These are phyloP conservation scores for Thalassiosira exigua DNA, from an alignment of 352 stramenopile species.

Conservation along the genomic window DNA sequence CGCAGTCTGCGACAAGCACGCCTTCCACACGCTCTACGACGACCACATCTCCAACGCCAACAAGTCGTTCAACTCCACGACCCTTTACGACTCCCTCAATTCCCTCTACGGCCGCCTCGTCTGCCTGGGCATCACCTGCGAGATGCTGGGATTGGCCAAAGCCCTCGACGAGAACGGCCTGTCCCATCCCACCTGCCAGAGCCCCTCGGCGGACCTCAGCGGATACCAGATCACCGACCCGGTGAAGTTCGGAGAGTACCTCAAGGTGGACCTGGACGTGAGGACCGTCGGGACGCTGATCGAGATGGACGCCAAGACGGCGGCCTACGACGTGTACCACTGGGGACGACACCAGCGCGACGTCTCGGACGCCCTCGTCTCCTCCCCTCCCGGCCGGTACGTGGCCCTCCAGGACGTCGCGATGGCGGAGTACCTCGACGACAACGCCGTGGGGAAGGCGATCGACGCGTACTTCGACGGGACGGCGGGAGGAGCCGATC, in stretches of 20 bases:
- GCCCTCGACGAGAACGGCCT: background rate
- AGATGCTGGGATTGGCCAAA: constrained; percentile 17
- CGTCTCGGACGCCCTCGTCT: background rate
- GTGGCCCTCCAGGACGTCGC: constrained; percentile 21
- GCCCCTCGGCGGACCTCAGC: constrained; percentile 13
- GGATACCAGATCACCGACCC: constrained; percentile 4
- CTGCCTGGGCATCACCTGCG: constrained; percentile 40
- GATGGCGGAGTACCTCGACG: background rate
- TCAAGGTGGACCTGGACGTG: constrained; percentile 60
- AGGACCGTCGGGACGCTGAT: constrained; percentile 53
- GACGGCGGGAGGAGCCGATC: background rate
- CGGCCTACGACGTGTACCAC: constrained; percentile 45
- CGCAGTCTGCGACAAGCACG: constrained; percentile 36
- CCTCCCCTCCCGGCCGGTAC: too few relatives aligned
- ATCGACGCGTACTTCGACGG: constrained; percentile 14
- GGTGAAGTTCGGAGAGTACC: constrained; percentile 4
- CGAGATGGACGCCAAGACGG: constrained; percentile 48
- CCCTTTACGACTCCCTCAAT: constrained; percentile 10
- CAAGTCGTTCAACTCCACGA: background rate
- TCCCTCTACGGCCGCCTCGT: constrained; percentile 18
- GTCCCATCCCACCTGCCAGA: constrained; percentile 13
- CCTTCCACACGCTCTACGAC: constrained; percentile 43
- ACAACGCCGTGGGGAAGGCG: constrained; percentile 19
- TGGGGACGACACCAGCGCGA: constrained; percentile 17
- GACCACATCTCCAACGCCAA: constrained; percentile 33